Base-by-base conservation (phyloP, 1,284 basidiomycete genomes). In the Hemileccinum hortonii region DNA sequence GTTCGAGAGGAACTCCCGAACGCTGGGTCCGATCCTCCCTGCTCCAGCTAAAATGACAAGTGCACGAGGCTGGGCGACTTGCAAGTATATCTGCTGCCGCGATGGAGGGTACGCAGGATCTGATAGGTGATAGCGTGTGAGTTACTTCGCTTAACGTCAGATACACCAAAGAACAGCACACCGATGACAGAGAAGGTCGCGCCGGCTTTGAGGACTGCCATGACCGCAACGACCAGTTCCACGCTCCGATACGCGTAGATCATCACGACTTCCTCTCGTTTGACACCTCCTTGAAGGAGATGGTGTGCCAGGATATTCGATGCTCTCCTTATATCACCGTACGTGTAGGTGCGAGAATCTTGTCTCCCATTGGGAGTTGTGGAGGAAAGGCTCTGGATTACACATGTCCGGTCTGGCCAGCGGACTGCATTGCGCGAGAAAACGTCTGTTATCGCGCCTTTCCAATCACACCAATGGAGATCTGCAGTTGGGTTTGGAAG, bases 121-220 rank as follows among this genome's bases (percentile, higher is more conserved):
- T 94, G 24, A 33, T 35, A 9, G 18, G 36, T n/a, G n/a, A n/a
- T 12, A 46, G 32, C 22, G 47, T 40, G 36, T 52, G 50, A 48
- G 37, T 32, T 18, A 24, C 33, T 57, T n/a, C 48, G 58, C 58
- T 50, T 38, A 21, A 49, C 4, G 19, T 30, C n/a, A 45, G 32
- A 40, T 19, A 39, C 44, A 50, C 16, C 24, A 7, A 45, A 41
- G 14, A 22, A 35, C 44, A 42, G 51, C 82, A 62, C 50, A 93
- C 92, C 95, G 56, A 99, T 98, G 57, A 99, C 97, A 36, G 92
- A 96, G 75, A 99, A 99, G 3, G 94, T 95, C 8, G 92, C 96
- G 24, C 97, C 97, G 3, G 92, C 94, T 75, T 99, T 99, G 62
- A 99, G 81, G 33, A 97, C 88, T 46, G 92, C 97, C 85, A 99